phyloP scores from a whole-genome alignment of 805 yeast genomes.

The Saccharomycopsis lassenensis region DNA sequence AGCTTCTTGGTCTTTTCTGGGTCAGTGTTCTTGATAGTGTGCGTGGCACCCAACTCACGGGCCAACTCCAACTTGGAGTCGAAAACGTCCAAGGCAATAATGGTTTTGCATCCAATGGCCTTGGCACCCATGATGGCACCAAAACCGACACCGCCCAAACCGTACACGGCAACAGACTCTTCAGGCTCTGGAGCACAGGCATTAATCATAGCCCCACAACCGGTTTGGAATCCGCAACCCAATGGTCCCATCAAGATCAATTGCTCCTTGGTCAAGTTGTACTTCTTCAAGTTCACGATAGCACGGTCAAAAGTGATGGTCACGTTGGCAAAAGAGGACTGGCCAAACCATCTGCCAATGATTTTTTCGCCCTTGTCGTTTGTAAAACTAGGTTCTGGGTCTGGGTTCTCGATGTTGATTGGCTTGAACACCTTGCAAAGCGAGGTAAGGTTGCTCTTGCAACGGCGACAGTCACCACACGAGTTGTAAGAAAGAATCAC shows the following conservation, averaged over 20 bases:
- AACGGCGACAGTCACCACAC: too few relatives aligned
- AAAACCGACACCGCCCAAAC: neutral
- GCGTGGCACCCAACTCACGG: neutral
- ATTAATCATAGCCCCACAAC: neutral
- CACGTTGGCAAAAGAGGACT: neutral
- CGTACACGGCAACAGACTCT: neutral
- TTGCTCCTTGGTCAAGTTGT: neutral
- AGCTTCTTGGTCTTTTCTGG: neutral
- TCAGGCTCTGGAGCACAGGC: neutral
- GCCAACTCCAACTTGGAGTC: neutral
- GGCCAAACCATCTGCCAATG: neutral
- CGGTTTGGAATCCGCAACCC: slow-evolving; percentile 1
- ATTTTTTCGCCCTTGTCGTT: neutral
- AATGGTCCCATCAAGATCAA: neutral
- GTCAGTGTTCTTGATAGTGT: neutral
- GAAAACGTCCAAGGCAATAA: neutral
- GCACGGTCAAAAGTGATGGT: neutral
- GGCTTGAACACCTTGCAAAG: too few relatives aligned
- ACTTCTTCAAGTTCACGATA: neutral
- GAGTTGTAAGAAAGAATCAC: too few relatives aligned
- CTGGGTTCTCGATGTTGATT: too few relatives aligned
- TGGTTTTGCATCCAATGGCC: neutral
- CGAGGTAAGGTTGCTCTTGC: too few relatives aligned
- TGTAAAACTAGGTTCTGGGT: too few relatives aligned
- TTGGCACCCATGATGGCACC: neutral